phyloP scores from a whole-genome alignment of 257 asterid species.

The Forsythia viridissima region DNA sequence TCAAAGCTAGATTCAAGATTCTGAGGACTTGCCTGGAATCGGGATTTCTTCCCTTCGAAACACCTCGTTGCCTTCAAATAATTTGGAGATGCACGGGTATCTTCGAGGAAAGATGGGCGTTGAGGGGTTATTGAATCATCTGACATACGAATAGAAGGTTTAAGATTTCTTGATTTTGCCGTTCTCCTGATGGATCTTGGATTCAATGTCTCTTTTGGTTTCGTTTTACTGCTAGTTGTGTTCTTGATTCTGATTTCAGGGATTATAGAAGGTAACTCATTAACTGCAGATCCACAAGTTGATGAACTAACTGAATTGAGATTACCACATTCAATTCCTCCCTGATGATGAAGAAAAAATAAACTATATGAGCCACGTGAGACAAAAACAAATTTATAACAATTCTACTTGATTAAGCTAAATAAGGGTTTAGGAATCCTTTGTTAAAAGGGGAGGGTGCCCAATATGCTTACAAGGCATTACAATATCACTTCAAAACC shows the following conservation, averaged over 20 bases:
- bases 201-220: slow-evolving; percentile 25
- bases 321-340: slow-evolving; percentile 59
- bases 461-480: no score
- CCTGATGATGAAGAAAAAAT: slow-evolving; percentile 31
- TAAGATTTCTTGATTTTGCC: slow-evolving; percentile 35
- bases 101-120: slow-evolving; percentile 24
- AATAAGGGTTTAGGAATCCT: no score
- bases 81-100: slow-evolving; percentile 39
- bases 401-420: no score
- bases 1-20: slow-evolving; percentile 42
- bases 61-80: slow-evolving; percentile 44
- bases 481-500: no score
- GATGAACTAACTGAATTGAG: slow-evolving; percentile 51
- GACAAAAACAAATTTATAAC: no score
- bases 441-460: no score
- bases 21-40: slow-evolving; percentile 30
- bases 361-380: no score
- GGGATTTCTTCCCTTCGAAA: slow-evolving; percentile 39
- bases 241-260: slow-evolving; percentile 12
- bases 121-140: slow-evolving; percentile 24
- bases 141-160: slow-evolving; percentile 26
- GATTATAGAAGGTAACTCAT: no score
- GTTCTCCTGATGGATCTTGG: slow-evolving; percentile 44
- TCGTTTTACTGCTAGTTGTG: slow-evolving; percentile 27
- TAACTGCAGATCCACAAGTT: slow-evolving; percentile 42